These are phyloP conservation scores for Pseudocercospora cruenta DNA, from an alignment of 2,329 filamentous ascomycete genomes.

Conservation along the genomic window DNA sequence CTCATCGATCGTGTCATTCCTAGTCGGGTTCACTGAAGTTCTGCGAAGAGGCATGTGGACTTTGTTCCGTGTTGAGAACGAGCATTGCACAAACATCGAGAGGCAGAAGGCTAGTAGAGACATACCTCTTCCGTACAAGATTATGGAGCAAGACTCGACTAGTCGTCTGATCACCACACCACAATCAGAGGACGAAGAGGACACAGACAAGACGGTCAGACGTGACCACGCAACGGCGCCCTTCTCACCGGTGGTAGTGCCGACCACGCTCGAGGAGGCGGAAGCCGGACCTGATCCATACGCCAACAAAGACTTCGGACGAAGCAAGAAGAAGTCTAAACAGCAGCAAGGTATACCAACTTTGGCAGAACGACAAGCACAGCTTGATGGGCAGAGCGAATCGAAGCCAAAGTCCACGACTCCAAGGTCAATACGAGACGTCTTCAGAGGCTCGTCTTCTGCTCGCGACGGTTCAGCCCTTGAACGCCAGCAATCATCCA, in stretches of 20 bases:
- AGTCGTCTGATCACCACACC: conserved; percentile 8
- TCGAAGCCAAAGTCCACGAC: background rate
- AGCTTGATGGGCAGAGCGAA: background rate
- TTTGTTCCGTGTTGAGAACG: conserved; percentile 93
- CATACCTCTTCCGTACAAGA: conserved; percentile 27
- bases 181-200: background rate
- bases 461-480: conserved; percentile 11
- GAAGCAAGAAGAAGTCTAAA: conserved; percentile 1
- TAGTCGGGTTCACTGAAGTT: conserved; percentile 77
- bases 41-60: conserved; percentile 88
- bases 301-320: background rate
- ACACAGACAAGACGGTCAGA: conserved; percentile 1
- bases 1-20: conserved; percentile 78
- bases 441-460: background rate
- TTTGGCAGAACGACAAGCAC: conserved; percentile 4
- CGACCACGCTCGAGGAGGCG: background rate
- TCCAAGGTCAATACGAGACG: background rate
- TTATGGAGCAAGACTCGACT: conserved; percentile 7
- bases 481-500: conserved; percentile 13
- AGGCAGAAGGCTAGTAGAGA: conserved; percentile 25
- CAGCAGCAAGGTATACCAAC: background rate
- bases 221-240: conserved; percentile 1
- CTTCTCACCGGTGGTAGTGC: conserved; percentile 1
- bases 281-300: background rate
- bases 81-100: conserved; percentile 88